Evolutionary conservation across 768 basidiomycete species (phyloP).

Genomic region (Filobasidium wieringae): DNA sequence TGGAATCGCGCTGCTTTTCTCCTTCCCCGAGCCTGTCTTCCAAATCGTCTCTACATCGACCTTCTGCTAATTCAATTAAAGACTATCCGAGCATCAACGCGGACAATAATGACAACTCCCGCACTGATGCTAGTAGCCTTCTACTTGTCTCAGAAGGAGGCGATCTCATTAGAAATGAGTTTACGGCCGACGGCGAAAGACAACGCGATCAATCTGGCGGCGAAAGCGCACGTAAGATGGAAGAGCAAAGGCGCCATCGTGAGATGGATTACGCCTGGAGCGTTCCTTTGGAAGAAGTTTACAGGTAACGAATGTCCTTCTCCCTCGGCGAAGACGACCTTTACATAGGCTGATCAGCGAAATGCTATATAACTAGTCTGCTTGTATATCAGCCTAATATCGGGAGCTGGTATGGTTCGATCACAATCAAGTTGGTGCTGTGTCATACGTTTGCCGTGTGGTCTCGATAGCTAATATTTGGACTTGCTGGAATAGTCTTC

Average conservation of each 20-base stretch:
- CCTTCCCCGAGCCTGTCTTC: background rate
- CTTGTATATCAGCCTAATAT: conserved; percentile 54
- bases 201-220: background rate
- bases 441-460: no score
- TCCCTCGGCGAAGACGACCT: conserved; percentile 58
- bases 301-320: conserved; percentile 39
- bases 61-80: background rate
- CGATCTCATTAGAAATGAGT: background rate
- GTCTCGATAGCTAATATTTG: no score
- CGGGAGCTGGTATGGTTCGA: conserved; percentile 57
- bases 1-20: background rate
- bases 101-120: background rate
- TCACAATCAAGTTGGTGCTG: conserved; percentile 76
- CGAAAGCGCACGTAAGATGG: background rate
- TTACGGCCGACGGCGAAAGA: background rate
- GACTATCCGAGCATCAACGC: background rate
- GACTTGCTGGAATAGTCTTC: conserved; percentile 17
- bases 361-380: conserved; percentile 80
- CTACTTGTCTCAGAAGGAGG: background rate
- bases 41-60: background rate
- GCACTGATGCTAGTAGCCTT: background rate
- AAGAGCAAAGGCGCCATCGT: background rate
- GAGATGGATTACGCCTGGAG: conserved; percentile 20
- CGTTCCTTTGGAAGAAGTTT: conserved; percentile 4
- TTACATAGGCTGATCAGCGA: conserved; percentile 88